Evolutionary conservation across 2,329 filamentous ascomycete genomes (phyloP), one percentile per base, ranked within the genome.

Genomic region (Ilyonectria sp.): DNA sequence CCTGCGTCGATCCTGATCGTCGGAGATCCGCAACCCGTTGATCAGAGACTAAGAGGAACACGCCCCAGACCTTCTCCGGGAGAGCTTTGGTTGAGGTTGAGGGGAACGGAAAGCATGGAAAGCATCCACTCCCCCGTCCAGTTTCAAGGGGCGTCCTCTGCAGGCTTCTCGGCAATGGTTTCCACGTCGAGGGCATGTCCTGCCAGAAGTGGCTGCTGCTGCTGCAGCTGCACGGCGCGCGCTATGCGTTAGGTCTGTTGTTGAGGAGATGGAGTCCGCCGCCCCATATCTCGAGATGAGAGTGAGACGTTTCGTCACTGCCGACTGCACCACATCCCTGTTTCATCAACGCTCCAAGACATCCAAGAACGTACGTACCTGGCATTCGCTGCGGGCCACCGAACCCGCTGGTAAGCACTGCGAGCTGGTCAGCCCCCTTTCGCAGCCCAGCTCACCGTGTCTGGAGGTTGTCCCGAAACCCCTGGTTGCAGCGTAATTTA

Each of bases 1-100:
- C 43, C 63, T 66, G 46, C 58, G 73, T 72, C 73, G 73, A 75
- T 75, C 73, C 65, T 75, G 73, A 75, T 75, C 73, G 71, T 70
- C 73, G 62, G 67, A 57, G 63, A 73, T 71, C 73, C 71, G 72
- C 71, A 57, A 53, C 33, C 31, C 35, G 23, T 46, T 19, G 57
- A 65, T 52, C 43, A 33, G 26, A 52, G 21, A 55, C 31, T 40
- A 57, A 31, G 40, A 31, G 46, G n/a, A 40, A 44, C 37, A 46
- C 37, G 40, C 19, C 23, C 23, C 40, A 33, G 43, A 21, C 15
- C 9, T 33, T 19, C n/a, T 10, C 29, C 4, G 15, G 40, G 40
- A 15, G 15, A n/a, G 40, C 40, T n/a, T 43, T n/a, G 21, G 21
- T 21, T 21, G 21, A 21, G 21, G 21, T 21, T 21, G 21, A n/a